phyloP scores from a whole-genome alignment of 805 yeast species.

The Barnettozyma pratensis region DNA sequence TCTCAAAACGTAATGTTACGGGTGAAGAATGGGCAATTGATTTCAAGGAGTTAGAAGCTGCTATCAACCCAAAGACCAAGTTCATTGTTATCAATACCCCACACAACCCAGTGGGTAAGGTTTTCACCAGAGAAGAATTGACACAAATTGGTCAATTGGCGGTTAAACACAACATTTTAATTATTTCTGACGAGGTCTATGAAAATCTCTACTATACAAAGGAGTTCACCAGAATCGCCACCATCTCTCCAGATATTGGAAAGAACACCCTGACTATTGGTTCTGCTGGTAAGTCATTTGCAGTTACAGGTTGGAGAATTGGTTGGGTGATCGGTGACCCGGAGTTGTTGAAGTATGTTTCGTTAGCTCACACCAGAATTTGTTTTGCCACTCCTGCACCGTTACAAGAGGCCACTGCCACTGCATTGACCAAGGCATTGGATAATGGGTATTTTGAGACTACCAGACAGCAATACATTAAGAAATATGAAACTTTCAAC shows the following conservation, averaged over 20 bases:
- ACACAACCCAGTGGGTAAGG: slow-evolving; percentile 94
- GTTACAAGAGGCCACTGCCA: slow-evolving; percentile 85
- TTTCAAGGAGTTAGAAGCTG: slow-evolving; percentile 66
- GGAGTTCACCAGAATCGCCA: slow-evolving; percentile 77
- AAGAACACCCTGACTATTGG: slow-evolving; percentile 86
- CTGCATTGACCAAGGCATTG: slow-evolving; percentile 61
- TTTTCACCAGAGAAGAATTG: slow-evolving; percentile 74
- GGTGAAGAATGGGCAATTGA: slow-evolving; percentile 89
- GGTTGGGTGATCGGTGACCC: slow-evolving; percentile 93
- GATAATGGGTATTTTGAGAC: slow-evolving; percentile 60
- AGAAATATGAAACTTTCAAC: slow-evolving; percentile 71
- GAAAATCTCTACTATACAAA: slow-evolving; percentile 76
- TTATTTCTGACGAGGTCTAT: slow-evolving; percentile 92
- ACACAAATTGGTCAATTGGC: slow-evolving; percentile 73
- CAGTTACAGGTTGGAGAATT: slow-evolving; percentile 99
- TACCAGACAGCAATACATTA: slow-evolving; percentile 62
- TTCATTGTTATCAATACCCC: slow-evolving; percentile 89
- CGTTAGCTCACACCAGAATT: slow-evolving; percentile 90
- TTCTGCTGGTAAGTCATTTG: slow-evolving; percentile 95
- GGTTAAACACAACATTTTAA: slow-evolving; percentile 74
- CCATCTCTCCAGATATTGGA: slow-evolving; percentile 72
- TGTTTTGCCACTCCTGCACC: slow-evolving; percentile 91
- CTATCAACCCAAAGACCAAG: slow-evolving; percentile 73
- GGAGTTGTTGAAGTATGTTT: slow-evolving; percentile 73
- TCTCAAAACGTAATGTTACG: slow-evolving; percentile 54